Evolutionary conservation across 495 filamentous ascomycete genomes (phyloP), one percentile per base, ranked within the genome.

Genomic region (Talaromyces wortmannii): DNA sequence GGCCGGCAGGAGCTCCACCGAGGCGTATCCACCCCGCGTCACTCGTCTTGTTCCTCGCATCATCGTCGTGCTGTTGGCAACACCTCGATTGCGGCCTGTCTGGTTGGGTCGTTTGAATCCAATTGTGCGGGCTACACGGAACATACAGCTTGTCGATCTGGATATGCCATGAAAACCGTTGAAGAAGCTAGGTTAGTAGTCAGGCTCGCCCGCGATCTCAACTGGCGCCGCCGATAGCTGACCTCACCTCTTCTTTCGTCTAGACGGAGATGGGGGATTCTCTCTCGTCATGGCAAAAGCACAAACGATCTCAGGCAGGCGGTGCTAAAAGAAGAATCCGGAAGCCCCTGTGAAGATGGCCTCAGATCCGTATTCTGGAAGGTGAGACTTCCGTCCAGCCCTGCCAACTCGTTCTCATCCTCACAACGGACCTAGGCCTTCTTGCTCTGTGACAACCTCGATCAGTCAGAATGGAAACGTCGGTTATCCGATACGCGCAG

Each of bases 341-440:
- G 70, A 70, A 62, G 80, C 63, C 82, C 87, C 33, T 90, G 88
- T 64, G 74, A 80, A 40, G 77, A 81, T 43, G 90, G 91, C 16
- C 79, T 92, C 53, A 81, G 94, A 42, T 96, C 92, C 23, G 78
- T 96, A 48, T 96, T 89, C 69, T 98, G 94, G 94, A 97, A 95
- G 84, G 89, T 84, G 64, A 65, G 74, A 67, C 55, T 31, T 42
- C 12, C 45, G 2, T 36, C 40, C 17, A 7, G 8, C 7, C 18
- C 30, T 46, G 5, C 17, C 40, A 31, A 48, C 29, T 23, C 23
- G 23, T 48, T 50, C 29, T 16, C 33, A 53, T 29, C 16, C 51
- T 42, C 58, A 33, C 56, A 33, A 68, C 33, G 18, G 44, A 31
- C 42, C 33, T 62, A 94, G 89, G 80, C 80, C 46, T 96, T 96